A percentile compares a stretch with the other conserved stretches of the same genome.
These are phyloP conservation scores for Verruconis gallopava DNA, from an alignment of 2,329 filamentous ascomycete genomes.

Conservation along the genomic window DNA sequence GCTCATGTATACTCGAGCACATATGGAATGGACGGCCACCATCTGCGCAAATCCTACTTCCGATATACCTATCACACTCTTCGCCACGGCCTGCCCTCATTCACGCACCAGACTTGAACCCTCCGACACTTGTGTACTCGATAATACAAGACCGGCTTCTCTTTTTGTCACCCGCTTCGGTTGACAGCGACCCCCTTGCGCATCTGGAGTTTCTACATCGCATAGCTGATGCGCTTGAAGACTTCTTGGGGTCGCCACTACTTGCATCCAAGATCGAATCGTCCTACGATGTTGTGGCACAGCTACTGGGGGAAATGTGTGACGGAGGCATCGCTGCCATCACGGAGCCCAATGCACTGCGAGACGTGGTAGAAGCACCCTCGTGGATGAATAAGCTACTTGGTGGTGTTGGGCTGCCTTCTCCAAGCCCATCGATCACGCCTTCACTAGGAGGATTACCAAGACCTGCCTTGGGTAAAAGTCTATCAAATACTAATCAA, in stretches of 20 bases:
- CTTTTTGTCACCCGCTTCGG: conserved; percentile 71
- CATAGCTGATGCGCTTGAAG: conserved; percentile 81
- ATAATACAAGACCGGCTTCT: conserved; percentile 77
- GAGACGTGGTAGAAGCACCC: conserved; percentile 84
- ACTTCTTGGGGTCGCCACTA: conserved; percentile 81
- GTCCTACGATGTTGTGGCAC: conserved; percentile 87
- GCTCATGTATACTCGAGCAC: conserved; percentile 76
- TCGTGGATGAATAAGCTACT: conserved; percentile 81
- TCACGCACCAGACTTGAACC: conserved; percentile 69
- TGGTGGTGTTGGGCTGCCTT: conserved; percentile 73
- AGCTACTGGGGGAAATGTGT: conserved; percentile 90
- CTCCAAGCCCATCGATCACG: conserved; percentile 31
- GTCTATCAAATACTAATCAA: conserved; percentile 11
- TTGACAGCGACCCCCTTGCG: conserved; percentile 77
- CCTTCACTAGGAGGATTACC: conserved; percentile 6
- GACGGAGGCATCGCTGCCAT: conserved; percentile 82
- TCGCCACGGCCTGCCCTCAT: conserved; percentile 72
- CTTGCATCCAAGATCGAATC: conserved; percentile 75
- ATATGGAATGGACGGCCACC: conserved; percentile 74
- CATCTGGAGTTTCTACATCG: conserved; percentile 91
- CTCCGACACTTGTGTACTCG: conserved; percentile 79
- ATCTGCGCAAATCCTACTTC: conserved; percentile 60
- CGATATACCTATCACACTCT: conserved; percentile 75
- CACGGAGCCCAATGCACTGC: conserved; percentile 83
- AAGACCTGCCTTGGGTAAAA: conserved; percentile 4